A percentile compares a stretch with the other conserved stretches of the same genome.
Evolutionary conservation across 768 basidiomycete genomes (phyloP).

Genomic region (Kwoniella heveanensis): DNA sequence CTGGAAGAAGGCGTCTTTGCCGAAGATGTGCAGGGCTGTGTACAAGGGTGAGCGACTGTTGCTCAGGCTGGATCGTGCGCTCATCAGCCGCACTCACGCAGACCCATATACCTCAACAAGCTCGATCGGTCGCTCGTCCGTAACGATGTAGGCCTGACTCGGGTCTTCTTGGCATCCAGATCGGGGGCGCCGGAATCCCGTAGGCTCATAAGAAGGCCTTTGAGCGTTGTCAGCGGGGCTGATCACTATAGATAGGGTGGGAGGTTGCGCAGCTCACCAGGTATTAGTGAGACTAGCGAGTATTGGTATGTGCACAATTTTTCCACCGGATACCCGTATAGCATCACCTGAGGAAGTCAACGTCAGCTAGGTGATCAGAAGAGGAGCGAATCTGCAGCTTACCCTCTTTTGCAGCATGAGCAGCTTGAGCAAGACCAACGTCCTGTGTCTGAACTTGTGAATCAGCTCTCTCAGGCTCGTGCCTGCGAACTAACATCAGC

Average conservation of each 20-base stretch:
- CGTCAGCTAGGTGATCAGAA: background rate
- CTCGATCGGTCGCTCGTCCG: conserved; percentile 86
- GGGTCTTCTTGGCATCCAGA: conserved; percentile 64
- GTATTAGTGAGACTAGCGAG: conserved; percentile 88
- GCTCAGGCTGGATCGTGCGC: no score
- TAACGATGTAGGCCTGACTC: conserved; percentile 74
- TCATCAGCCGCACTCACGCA: conserved; percentile 63
- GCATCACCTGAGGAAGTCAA: conserved; percentile 71
- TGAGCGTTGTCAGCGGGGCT: conserved; percentile 10
- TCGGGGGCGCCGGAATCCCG: conserved; percentile 90
- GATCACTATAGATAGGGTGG: background rate
- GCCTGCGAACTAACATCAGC: conserved; percentile 59
- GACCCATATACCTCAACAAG: conserved; percentile 84
- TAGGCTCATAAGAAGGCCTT: conserved; percentile 82
- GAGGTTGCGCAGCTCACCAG: conserved; percentile 63
- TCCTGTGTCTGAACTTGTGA: conserved; percentile 88
- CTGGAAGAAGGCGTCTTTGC: conserved; percentile 90
- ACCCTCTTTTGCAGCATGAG: conserved; percentile 92
- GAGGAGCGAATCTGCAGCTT: conserved; percentile 26
- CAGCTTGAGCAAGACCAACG: conserved; percentile 89
- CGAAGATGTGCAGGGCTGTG: conserved; percentile 35
- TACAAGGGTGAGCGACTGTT: no score
- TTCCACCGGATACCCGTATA: conserved; percentile 95
- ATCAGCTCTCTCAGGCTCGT: conserved; percentile 76
- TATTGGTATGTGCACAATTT: conserved; percentile 96